A percentile compares a stretch with the other conserved stretches of the same genome.
Conservation (phyloP, 129 eudicot species). For the Chrysanthemum lavandulifolium region DNA sequence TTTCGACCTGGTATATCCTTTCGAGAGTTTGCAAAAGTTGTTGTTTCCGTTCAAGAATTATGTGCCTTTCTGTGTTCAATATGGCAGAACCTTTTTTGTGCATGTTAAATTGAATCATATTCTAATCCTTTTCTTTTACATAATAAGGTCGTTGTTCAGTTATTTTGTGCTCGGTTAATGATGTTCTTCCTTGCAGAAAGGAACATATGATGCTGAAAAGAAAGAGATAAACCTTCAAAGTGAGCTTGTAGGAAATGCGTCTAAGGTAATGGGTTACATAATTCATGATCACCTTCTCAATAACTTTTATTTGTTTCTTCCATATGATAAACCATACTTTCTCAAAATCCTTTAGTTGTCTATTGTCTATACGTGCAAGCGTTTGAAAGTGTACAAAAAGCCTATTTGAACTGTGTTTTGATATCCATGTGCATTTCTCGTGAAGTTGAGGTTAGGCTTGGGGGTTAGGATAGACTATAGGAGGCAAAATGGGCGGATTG, state of each 20-base stretch:
- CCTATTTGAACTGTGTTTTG: no score
- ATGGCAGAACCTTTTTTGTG: not conserved
- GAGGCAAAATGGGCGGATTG: not conserved
- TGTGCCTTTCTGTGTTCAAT: not conserved
- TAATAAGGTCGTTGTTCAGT: not conserved
- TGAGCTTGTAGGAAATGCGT: slow-evolving; percentile 74
- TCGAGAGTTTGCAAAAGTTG: not conserved
- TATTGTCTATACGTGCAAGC: no score
- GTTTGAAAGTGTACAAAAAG: no score
- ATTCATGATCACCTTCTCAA: not conserved
- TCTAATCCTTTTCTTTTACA: not conserved
- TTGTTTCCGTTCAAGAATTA: slow-evolving; percentile 2
- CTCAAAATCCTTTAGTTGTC: no score
- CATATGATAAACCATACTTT: not conserved
- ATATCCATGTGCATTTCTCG: no score
- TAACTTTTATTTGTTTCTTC: not conserved
- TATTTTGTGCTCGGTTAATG: slow-evolving; percentile 13
- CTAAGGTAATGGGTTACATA: slow-evolving; percentile 49
- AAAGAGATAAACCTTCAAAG: slow-evolving; percentile 65
- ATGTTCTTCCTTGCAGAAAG: slow-evolving; percentile 40
- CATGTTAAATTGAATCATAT: not conserved
- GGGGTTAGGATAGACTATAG: not conserved
- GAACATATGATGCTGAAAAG: slow-evolving; percentile 50
- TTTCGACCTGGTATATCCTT: no score
- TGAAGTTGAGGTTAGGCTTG: no score